These are phyloP conservation scores for Aspergillus carbonarius DNA, from an alignment of 2,329 filamentous ascomycete genomes.

Conservation along the genomic window DNA sequence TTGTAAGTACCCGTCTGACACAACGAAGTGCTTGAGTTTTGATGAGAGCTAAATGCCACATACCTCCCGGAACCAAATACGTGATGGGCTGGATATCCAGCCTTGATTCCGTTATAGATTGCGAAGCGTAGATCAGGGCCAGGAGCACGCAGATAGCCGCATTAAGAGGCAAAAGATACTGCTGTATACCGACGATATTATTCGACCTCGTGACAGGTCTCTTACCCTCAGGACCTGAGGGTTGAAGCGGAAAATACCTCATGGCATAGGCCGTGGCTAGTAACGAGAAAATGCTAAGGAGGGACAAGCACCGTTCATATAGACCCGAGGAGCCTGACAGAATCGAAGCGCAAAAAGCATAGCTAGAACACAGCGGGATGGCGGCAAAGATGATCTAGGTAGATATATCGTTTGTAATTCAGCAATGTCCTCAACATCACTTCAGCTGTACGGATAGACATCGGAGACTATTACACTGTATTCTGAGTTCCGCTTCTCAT, in stretches of 20 bases:
- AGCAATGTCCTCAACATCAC: not conserved
- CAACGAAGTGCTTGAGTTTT: constrained; percentile 2
- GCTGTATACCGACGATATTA: constrained; percentile 18
- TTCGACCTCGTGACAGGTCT: constrained; percentile 25
- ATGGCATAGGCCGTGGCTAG: constrained; percentile 40
- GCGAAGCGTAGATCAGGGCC: constrained; percentile 27
- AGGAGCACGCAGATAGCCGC: constrained; percentile 31
- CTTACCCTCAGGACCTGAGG: constrained; percentile 31
- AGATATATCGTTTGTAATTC: constrained; percentile 3
- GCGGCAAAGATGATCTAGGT: constrained; percentile 35
- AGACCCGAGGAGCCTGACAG: constrained; percentile 22
- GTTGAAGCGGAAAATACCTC: constrained; percentile 29
- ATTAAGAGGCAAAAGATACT: constrained; percentile 30
- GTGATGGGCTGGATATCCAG: constrained; percentile 25
- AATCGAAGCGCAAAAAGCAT: constrained; percentile 34
- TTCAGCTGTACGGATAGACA: not conserved
- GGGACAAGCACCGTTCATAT: constrained; percentile 27
- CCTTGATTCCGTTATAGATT: constrained; percentile 13
- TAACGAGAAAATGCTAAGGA: constrained; percentile 38
- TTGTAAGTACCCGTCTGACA: constrained; percentile 20
- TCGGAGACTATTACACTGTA: constrained; percentile 37
- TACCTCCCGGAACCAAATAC: constrained; percentile 42
- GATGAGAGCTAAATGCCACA: constrained; percentile 14
- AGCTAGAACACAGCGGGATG: constrained; percentile 34
- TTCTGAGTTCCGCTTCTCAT: constrained; percentile 40